Evolutionary conservation across 768 basidiomycete genomes (phyloP).

Genomic region (Lactifluus pinguis): DNA sequence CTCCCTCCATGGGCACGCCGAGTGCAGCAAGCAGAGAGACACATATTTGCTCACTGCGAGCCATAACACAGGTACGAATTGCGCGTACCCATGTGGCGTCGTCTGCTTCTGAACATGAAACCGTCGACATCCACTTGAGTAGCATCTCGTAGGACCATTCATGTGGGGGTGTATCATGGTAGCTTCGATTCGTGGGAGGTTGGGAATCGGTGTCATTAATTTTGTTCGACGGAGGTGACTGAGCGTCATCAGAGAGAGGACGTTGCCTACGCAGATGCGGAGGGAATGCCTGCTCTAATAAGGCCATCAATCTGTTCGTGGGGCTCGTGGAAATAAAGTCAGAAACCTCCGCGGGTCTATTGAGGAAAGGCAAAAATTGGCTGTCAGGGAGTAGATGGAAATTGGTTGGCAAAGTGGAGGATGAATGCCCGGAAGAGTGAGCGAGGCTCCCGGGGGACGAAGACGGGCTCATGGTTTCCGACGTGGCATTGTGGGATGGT

Average conservation of each 20-base stretch:
- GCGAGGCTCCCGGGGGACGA: not conserved
- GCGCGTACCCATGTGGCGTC: slow-evolving; percentile 16
- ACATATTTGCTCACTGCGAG: slow-evolving; percentile 19
- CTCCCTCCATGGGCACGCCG: slow-evolving; percentile 20
- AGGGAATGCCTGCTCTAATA: slow-evolving; percentile 20
- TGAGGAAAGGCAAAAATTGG: slow-evolving; percentile 19
- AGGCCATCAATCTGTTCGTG: slow-evolving; percentile 19
- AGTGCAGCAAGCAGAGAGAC: slow-evolving; percentile 17
- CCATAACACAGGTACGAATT: slow-evolving; percentile 19
- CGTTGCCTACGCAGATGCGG: slow-evolving; percentile 7
- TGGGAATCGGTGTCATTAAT: not conserved
- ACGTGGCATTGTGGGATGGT: not conserved
- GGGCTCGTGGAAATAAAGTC: slow-evolving; percentile 18
- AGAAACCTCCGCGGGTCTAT: slow-evolving; percentile 17
- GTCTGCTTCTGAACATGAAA: slow-evolving; percentile 10
- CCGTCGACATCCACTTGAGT: slow-evolving; percentile 19
- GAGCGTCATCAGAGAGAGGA: not conserved
- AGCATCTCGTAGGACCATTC: slow-evolving; percentile 16
- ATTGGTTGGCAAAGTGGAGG: not conserved
- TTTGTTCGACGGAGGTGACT: not conserved
- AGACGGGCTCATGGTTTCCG: not conserved
- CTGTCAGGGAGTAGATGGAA: slow-evolving; percentile 14
- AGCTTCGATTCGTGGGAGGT: not conserved
- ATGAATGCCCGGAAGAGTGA: not conserved
- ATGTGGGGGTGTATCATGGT: not conserved